Evolutionary conservation across 192 early-diverging fungal genomes (phyloP).

Genomic region (Podila clonocystis): DNA sequence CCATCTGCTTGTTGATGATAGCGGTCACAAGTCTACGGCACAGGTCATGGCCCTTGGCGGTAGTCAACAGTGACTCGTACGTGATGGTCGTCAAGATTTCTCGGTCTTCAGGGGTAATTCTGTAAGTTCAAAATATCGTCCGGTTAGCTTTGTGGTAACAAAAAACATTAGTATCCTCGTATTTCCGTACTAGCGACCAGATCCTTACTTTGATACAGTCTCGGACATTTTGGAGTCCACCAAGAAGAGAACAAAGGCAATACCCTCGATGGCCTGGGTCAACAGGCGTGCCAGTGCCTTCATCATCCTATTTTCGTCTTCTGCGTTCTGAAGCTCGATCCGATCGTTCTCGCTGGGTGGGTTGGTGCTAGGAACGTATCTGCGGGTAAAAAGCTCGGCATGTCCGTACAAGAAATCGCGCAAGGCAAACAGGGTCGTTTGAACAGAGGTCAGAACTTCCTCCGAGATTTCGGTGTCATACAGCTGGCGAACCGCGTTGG

Average conservation of each 20-base stretch:
- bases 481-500: constrained; percentile 12
- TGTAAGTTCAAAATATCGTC: too few species aligned
- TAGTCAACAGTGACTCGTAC: constrained; percentile 66
- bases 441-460: constrained; percentile 35
- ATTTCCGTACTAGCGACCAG: not conserved
- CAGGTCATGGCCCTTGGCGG: constrained; percentile 61
- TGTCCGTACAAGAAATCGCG: constrained; percentile 14
- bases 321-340: constrained; percentile 45
- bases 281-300: constrained; percentile 66
- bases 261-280: constrained; percentile 66
- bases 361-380: constrained; percentile 21
- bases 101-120: too few species aligned
- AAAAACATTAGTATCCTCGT: not conserved
- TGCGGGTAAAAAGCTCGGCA: constrained; percentile 34
- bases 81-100: constrained; percentile 53
- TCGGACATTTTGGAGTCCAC: constrained; percentile 71
- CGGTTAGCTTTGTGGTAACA: too few species aligned
- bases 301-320: constrained; percentile 69
- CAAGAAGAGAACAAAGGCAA: constrained; percentile 73
- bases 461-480: constrained; percentile 43
- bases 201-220: constrained; percentile 51
- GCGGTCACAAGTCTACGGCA: constrained; percentile 71
- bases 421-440: constrained; percentile 35
- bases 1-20: constrained; percentile 69
- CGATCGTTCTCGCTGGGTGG: constrained; percentile 46